Evolutionary conservation across 2,329 filamentous ascomycete species (phyloP).

Genomic region (Xylariaceae sp.): DNA sequence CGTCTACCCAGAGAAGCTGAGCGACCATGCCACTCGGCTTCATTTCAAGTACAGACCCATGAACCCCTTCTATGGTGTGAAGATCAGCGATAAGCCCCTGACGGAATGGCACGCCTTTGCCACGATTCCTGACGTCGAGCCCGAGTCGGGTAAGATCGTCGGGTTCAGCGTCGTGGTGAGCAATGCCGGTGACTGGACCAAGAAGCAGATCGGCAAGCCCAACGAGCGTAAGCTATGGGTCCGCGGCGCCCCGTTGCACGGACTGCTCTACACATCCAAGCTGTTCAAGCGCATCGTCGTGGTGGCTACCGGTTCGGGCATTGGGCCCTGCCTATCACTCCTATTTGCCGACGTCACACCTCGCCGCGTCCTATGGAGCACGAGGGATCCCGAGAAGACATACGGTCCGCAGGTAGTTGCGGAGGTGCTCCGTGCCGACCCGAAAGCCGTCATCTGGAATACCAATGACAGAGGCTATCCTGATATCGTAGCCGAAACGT

Average conservation of each 20-base stretch:
- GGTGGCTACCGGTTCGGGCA: slow-evolving; percentile 68
- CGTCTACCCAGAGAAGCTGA: slow-evolving; percentile 64
- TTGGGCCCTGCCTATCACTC: slow-evolving; percentile 63
- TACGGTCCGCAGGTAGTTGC: slow-evolving; percentile 55
- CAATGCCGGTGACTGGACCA: slow-evolving; percentile 74
- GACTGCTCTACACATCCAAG: slow-evolving; percentile 61
- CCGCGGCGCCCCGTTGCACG: slow-evolving; percentile 61
- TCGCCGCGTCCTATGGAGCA: slow-evolving; percentile 64
- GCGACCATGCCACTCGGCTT: slow-evolving; percentile 65
- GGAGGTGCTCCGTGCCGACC: slow-evolving; percentile 52
- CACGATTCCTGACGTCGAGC: slow-evolving; percentile 57
- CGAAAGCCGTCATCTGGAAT: slow-evolving; percentile 62
- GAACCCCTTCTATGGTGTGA: slow-evolving; percentile 51
- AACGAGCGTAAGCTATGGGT: slow-evolving; percentile 59
- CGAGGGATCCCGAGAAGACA: slow-evolving; percentile 54
- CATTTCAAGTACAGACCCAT: slow-evolving; percentile 62
- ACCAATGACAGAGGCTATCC: slow-evolving; percentile 55
- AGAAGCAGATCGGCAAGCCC: slow-evolving; percentile 55
- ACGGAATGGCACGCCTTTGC: slow-evolving; percentile 74
- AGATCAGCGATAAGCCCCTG: slow-evolving; percentile 59
- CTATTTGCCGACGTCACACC: slow-evolving; percentile 47
- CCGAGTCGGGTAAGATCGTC: slow-evolving; percentile 35
- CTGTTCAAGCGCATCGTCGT: slow-evolving; percentile 62
- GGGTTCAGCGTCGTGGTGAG: slow-evolving; percentile 67
- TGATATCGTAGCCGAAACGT: slow-evolving; percentile 47